Percentiles rank a stretch among this genome's conserved stretches.
Evolutionary conservation across 495 filamentous ascomycete genomes (phyloP).

Genomic region (Xylaria scruposa): DNA sequence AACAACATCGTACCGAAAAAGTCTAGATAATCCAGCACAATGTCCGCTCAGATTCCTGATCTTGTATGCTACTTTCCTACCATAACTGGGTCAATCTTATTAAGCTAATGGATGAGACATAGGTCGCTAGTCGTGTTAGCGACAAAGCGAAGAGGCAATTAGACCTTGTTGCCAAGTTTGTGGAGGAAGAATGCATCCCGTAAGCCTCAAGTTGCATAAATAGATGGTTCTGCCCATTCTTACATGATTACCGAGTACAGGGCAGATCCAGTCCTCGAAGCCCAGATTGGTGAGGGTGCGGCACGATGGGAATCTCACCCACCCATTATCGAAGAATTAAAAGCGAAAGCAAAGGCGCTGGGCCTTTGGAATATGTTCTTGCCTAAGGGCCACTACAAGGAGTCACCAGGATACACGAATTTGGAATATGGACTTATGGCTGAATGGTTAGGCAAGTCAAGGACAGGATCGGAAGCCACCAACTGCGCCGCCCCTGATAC

Average conservation of each 20-base stretch:
- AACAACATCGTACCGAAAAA: neutral
- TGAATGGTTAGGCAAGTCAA: conserved; percentile 82
- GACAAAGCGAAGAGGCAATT: conserved; percentile 76
- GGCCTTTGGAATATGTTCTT: conserved; percentile 99
- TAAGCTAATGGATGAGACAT: conserved; percentile 39
- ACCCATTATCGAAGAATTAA: conserved; percentile 83
- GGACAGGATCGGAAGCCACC: conserved; percentile 81
- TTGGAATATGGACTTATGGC: conserved; percentile 95
- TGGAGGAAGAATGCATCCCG: conserved; percentile 94
- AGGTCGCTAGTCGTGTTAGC: conserved; percentile 70
- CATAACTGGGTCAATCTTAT: conserved; percentile 5
- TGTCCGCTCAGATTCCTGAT: conserved; percentile 72
- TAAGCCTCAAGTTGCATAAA: conserved; percentile 40
- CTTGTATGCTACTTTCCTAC: conserved; percentile 58
- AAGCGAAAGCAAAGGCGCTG: conserved; percentile 79
- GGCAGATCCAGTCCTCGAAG: conserved; percentile 77
- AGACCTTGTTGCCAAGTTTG: conserved; percentile 85
- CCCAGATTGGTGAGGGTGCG: conserved; percentile 78
- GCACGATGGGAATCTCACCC: conserved; percentile 80
- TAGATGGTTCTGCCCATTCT: conserved; percentile 21
- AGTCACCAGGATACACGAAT: conserved; percentile 90
- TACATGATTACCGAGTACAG: conserved; percentile 33
- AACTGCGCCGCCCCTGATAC: conserved; percentile 94
- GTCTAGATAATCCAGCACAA: conserved; percentile 37
- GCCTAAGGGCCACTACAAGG: conserved; percentile 90